Evolutionary conservation across 768 basidiomycete species (phyloP).

Genomic region (Pleurotus djamor): DNA sequence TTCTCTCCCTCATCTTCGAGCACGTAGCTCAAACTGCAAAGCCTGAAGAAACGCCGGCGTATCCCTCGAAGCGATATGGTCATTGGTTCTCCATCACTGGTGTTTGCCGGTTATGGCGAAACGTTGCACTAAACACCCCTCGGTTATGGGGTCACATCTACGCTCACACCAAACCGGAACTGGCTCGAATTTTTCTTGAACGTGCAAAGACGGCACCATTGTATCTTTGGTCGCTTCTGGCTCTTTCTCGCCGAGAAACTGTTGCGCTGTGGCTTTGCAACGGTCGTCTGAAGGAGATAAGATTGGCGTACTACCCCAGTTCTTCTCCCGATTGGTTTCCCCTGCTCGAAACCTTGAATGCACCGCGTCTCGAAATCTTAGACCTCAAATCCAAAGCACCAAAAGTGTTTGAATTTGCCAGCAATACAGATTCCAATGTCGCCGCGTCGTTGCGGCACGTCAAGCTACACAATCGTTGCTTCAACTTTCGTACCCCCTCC

Average conservation of each 20-base stretch:
- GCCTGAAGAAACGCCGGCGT: background rate
- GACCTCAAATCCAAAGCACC: no score
- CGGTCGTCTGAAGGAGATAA: background rate
- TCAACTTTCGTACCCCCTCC: no score
- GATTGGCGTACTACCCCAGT: no score
- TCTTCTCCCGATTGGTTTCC: no score
- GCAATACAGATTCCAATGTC: no score
- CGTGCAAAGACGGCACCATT: background rate
- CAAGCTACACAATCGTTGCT: no score
- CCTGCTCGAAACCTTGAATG: no score
- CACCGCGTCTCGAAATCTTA: no score
- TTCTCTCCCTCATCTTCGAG: background rate
- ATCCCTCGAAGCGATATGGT: background rate
- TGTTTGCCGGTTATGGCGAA: background rate
- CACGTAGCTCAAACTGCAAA: background rate
- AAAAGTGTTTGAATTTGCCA: no score
- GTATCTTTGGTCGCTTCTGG: background rate
- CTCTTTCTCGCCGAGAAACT: background rate
- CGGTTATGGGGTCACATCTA: background rate
- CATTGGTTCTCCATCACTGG: background rate
- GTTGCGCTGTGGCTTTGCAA: background rate
- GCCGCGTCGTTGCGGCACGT: no score
- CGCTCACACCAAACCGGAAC: background rate
- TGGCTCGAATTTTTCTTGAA: background rate
- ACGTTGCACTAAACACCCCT: background rate